Evolutionary conservation across 495 filamentous ascomycete genomes (phyloP).

Genomic region (Geoglossum glabrum): DNA sequence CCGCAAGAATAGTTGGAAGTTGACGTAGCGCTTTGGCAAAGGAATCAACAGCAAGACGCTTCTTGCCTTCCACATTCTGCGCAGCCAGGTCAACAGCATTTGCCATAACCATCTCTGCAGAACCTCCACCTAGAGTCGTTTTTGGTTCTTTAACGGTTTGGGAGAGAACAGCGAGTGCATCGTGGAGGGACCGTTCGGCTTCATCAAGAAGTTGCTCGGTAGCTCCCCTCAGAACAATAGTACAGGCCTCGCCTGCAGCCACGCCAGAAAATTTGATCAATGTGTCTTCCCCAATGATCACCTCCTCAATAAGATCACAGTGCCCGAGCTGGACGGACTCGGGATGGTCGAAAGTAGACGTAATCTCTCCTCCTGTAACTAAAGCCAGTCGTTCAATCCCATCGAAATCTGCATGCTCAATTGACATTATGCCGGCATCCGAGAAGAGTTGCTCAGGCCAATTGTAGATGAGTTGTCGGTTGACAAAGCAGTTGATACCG

Average conservation of each 20-base stretch:
- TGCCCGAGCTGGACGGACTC: conserved; percentile 89
- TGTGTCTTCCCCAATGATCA: conserved; percentile 94
- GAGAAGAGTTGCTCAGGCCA: conserved; percentile 98
- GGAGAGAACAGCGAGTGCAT: conserved; percentile 88
- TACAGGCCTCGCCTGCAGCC: conserved; percentile 85
- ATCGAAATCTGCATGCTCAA: conserved; percentile 97
- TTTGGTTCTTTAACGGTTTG: conserved; percentile 91
- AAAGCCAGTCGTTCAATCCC: conserved; percentile 88
- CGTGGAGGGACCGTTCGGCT: conserved; percentile 86
- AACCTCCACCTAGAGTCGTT: conserved; percentile 86
- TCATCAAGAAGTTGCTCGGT: conserved; percentile 95
- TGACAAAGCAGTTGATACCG: conserved; percentile 99
- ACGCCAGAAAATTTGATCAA: conserved; percentile 95
- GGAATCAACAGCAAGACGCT: conserved; percentile 75
- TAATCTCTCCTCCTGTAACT: conserved; percentile 91
- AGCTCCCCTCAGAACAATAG: conserved; percentile 86
- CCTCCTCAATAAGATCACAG: conserved; percentile 91
- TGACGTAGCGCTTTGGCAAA: conserved; percentile 81
- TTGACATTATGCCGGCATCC: conserved; percentile 92
- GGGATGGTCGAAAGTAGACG: conserved; percentile 94
- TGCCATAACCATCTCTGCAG: conserved; percentile 96
- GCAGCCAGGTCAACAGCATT: conserved; percentile 91
- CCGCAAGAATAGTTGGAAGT: conserved; percentile 87
- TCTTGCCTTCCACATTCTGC: conserved; percentile 89
- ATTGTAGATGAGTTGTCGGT: conserved; percentile 98